These are phyloP conservation scores for Scenedesmus sp. DNA, from an alignment of 163 green algal genomes.

Conservation along the genomic window DNA sequence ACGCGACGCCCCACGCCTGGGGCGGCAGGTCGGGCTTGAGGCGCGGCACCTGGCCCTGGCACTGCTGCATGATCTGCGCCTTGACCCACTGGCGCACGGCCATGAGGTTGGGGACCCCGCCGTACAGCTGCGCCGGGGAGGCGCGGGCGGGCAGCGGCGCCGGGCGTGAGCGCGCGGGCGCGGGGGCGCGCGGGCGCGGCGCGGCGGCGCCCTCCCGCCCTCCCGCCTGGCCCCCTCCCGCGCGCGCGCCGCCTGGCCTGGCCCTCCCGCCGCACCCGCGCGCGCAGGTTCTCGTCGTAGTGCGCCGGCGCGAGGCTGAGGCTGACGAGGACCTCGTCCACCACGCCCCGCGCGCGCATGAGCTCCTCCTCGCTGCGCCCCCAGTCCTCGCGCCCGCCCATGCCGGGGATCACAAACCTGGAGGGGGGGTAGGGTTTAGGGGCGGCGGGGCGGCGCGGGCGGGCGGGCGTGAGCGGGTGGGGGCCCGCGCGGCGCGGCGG, in stretches of 20 bases:
- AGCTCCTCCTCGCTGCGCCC: conserved; percentile 38
- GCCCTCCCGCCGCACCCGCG: conserved; percentile 36
- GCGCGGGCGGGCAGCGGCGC: no score
- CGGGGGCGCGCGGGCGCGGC: no score
- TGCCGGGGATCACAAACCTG: conserved; percentile 41
- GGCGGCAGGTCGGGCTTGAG: conserved; percentile 42
- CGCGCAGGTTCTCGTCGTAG: conserved; percentile 43
- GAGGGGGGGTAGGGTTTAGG: no score
- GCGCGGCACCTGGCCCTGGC: conserved; percentile 29
- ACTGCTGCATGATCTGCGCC: conserved; percentile 41
- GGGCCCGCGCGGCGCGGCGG: no score
- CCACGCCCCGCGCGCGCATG: conserved; percentile 37
- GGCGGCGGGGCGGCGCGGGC: no score
- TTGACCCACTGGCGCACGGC: conserved; percentile 32
- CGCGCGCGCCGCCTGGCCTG: no score
- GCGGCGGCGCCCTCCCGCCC: no score
- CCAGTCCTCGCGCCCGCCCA: conserved; percentile 40
- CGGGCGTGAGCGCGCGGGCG: no score
- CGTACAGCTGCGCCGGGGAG: conserved; percentile 14
- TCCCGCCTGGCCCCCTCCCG: no score
- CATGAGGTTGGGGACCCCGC: conserved; percentile 35
- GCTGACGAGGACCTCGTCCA: conserved; percentile 37
- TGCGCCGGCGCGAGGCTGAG: conserved; percentile 36
- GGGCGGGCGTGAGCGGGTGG: no score
- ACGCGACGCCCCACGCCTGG: conserved; percentile 20